A percentile compares a stretch with the other conserved stretches of the same genome.
Evolutionary conservation across 2,329 filamentous ascomycete genomes (phyloP).

Genomic region (Cordyceps javanica): DNA sequence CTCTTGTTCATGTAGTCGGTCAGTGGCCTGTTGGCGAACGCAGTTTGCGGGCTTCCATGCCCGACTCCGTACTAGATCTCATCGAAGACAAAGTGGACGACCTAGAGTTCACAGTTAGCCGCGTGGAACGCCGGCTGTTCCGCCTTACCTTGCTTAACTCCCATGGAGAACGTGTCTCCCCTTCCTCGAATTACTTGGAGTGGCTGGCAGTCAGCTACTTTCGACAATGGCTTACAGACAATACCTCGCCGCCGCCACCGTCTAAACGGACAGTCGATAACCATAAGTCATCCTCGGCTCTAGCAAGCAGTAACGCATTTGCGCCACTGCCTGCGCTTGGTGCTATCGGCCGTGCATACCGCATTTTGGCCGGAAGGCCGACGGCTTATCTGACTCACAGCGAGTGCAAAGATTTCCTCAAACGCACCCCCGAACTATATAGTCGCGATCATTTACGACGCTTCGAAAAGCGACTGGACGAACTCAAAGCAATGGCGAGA

Average conservation of each 20-base stretch:
- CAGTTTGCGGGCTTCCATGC: conserved; percentile 67
- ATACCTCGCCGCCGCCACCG: conserved; percentile 63
- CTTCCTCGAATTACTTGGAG: conserved; percentile 74
- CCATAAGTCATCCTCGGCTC: conserved; percentile 26
- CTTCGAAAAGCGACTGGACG: conserved; percentile 82
- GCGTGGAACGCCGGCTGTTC: conserved; percentile 77
- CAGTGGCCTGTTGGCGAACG: conserved; percentile 82
- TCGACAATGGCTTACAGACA: conserved; percentile 88
- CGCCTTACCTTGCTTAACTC: conserved; percentile 72
- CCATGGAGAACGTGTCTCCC: conserved; percentile 75
- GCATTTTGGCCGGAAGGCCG: conserved; percentile 56
- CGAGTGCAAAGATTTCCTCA: conserved; percentile 85
- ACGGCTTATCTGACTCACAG: conserved; percentile 72
- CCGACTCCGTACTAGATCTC: conserved; percentile 72
- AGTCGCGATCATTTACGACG: conserved; percentile 76
- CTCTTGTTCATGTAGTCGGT: conserved; percentile 87
- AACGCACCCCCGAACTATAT: conserved; percentile 75
- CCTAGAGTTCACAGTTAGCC: conserved; percentile 72
- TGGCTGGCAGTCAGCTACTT: conserved; percentile 87
- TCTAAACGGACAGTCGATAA: neutral
- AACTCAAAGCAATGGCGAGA: conserved; percentile 77
- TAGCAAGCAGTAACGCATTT: conserved; percentile 25
- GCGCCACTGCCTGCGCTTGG: conserved; percentile 56
- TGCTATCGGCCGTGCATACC: conserved; percentile 68
- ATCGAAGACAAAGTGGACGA: conserved; percentile 96